These are phyloP conservation scores for Apiotrichum montevideense DNA, from an alignment of 1,284 basidiomycete genomes.

Conservation along the genomic window DNA sequence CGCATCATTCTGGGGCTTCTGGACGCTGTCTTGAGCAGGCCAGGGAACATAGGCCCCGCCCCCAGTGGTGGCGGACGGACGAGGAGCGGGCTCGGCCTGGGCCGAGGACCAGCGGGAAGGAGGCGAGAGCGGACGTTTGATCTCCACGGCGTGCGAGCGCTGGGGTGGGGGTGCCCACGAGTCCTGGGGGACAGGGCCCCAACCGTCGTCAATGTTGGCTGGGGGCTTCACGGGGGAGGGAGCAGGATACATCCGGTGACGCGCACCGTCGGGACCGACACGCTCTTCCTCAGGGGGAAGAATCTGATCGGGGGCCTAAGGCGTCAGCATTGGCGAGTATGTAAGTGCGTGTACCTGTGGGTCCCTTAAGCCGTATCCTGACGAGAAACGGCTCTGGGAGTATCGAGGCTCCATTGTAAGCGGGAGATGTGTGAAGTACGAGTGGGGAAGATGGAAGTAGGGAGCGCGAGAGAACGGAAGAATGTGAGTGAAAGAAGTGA, in stretches of 20 bases:
- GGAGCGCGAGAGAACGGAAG: not conserved
- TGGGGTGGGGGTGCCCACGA: too few species aligned
- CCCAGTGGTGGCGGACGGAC: not conserved
- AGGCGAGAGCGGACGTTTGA: too few species aligned
- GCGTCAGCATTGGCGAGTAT: not conserved
- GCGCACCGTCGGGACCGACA: slow-evolving; percentile 14
- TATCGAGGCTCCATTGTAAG: too few species aligned
- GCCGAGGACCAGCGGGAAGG: too few species aligned
- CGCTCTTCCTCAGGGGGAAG: slow-evolving; percentile 23
- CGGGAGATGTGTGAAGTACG: too few species aligned
- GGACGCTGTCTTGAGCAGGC: too few species aligned
- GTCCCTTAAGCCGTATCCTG: slow-evolving; percentile 17
- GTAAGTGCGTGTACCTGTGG: not conserved
- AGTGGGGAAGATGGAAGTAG: not conserved
- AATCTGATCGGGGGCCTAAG: not conserved
- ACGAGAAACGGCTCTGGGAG: too few species aligned
- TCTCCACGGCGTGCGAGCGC: too few species aligned
- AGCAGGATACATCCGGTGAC: slow-evolving; percentile 33
- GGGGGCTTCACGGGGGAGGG: slow-evolving; percentile 17
- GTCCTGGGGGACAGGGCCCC: slow-evolving; percentile 7
- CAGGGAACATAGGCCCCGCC: not conserved
- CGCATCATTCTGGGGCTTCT: not conserved
- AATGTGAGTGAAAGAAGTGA: not conserved
- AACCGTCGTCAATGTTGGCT: slow-evolving; percentile 27
- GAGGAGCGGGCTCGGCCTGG: not conserved